phyloP scores from a whole-genome alignment of 2,329 filamentous ascomycete species.

The Aphanoascus verrucosus region DNA sequence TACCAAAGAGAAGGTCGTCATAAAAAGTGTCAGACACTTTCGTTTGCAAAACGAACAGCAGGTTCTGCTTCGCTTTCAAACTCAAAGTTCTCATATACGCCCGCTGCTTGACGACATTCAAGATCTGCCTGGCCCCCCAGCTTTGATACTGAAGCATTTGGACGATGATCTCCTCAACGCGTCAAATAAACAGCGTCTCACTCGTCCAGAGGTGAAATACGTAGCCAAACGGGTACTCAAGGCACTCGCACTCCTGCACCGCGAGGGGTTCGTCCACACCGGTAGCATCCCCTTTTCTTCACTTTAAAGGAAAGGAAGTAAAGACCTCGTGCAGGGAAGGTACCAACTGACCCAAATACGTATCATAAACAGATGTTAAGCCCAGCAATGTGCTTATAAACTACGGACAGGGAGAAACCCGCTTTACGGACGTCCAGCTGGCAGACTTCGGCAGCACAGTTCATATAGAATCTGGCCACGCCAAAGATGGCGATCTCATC shows the following conservation, averaged over 20 bases:
- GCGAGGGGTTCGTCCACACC: constrained; percentile 18
- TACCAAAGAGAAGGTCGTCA: constrained; percentile 6
- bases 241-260: constrained; percentile 15
- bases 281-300: constrained; percentile 7
- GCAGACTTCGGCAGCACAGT: constrained; percentile 17
- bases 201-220: constrained; percentile 15
- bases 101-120: constrained; percentile 18
- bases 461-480: constrained; percentile 12
- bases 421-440: constrained; percentile 18
- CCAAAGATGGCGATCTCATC: constrained; percentile 13
- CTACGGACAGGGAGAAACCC: constrained; percentile 10
- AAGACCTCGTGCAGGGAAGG: no score
- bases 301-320: no score
- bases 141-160: constrained; percentile 18
- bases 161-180: constrained; percentile 16
- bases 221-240: constrained; percentile 16
- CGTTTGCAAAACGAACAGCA: constrained; percentile 16
- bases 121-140: constrained; percentile 7
- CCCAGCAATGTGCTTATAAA: constrained; percentile 19
- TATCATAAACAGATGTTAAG: constrained; percentile 16
- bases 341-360: neutral
- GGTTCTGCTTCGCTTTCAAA: constrained; percentile 14
- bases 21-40: constrained; percentile 14
- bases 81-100: constrained; percentile 9
- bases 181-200: constrained; percentile 13